A percentile compares a stretch with the other conserved stretches of the same genome.
phyloP scores from a whole-genome alignment of 306 rosid species.

The Castanea mollissima region DNA sequence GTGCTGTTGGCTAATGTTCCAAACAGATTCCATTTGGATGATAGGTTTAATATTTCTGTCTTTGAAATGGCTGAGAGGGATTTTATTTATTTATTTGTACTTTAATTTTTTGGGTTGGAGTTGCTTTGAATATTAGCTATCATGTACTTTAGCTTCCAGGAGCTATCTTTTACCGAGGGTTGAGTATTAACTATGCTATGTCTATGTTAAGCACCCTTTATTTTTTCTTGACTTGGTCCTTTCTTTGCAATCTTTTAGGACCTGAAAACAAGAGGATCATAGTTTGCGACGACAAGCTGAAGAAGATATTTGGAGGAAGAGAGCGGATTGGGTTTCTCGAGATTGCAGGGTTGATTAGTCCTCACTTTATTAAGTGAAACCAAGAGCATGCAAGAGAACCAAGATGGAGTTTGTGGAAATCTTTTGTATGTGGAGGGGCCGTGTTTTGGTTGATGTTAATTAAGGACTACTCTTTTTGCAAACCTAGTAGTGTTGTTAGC shows the following conservation, averaged over 20 bases:
- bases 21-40: not conserved
- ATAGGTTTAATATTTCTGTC: not conserved
- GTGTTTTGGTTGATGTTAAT: slow-evolving; percentile 36
- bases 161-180: not conserved
- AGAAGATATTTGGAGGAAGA: slow-evolving; percentile 72
- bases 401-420: not conserved
- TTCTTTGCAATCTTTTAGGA: slow-evolving; percentile 41
- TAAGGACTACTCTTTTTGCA: slow-evolving; percentile 20
- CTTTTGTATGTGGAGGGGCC: slow-evolving; percentile 26
- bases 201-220: not conserved
- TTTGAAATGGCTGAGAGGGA: not conserved
- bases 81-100: no score
- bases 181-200: not conserved
- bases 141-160: not conserved
- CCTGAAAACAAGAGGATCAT: slow-evolving; percentile 73
- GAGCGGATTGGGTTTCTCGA: slow-evolving; percentile 83
- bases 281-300: slow-evolving; percentile 84
- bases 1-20: not conserved
- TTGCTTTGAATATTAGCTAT: not conserved
- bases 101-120: no score
- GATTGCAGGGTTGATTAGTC: slow-evolving; percentile 80
- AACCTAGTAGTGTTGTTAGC: slow-evolving; percentile 19
- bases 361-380: slow-evolving; percentile 70
- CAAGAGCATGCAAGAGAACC: not conserved
- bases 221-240: slow-evolving; percentile 17